These are phyloP conservation scores for Fusarium anguioides DNA, from an alignment of 2,329 filamentous ascomycete genomes.

Conservation along the genomic window DNA sequence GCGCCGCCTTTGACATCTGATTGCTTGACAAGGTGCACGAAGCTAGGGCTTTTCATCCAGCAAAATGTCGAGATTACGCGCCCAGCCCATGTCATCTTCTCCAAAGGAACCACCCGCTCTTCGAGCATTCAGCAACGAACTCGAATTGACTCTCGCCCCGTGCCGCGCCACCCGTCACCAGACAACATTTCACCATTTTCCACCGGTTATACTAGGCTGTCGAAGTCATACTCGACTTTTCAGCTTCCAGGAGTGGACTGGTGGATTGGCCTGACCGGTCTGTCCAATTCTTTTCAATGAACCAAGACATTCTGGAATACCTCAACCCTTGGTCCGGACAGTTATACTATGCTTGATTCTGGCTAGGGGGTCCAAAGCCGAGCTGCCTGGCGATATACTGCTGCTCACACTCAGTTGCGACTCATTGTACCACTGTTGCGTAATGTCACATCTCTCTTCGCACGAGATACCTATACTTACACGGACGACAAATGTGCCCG, in stretches of 20 bases:
- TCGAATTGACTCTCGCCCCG: conserved; percentile 47
- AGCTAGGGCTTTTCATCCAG: conserved; percentile 57
- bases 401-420: conserved; percentile 34
- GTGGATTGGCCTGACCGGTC: conserved; percentile 16
- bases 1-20: conserved; percentile 55
- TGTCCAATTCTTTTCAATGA: conserved; percentile 8
- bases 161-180: conserved; percentile 50
- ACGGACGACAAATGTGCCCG: conserved; percentile 14
- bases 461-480: conserved; percentile 21
- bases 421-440: conserved; percentile 37
- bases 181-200: background rate
- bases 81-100: conserved; percentile 52
- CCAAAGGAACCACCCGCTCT: conserved; percentile 25
- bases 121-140: conserved; percentile 11
- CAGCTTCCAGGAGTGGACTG: conserved; percentile 8
- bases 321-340: conserved; percentile 20
- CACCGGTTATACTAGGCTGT: conserved; percentile 1
- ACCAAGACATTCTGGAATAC: conserved; percentile 16
- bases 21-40: conserved; percentile 58
- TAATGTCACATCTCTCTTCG: conserved; percentile 38
- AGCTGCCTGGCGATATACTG: conserved; percentile 23
- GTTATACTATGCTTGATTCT: conserved; percentile 23
- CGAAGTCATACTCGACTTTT: background rate
- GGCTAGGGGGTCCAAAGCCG: conserved; percentile 2
- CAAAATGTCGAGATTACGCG: conserved; percentile 64